These are phyloP conservation scores for Ophiosphaerella narmari DNA, from an alignment of 2,329 filamentous ascomycete species.

Conservation along the genomic window DNA sequence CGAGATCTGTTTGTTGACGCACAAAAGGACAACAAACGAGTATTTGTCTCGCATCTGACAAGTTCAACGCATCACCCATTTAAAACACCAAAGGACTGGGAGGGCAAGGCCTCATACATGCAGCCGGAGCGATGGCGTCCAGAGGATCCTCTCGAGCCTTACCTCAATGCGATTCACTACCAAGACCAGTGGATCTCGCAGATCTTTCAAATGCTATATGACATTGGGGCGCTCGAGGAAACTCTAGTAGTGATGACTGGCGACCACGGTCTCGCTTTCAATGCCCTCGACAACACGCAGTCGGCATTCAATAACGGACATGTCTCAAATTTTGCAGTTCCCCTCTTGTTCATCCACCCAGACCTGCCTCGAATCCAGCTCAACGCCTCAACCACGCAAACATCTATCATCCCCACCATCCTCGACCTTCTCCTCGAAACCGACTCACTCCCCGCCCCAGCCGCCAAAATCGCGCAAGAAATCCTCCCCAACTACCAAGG, in stretches of 20 bases:
- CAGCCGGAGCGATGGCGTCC: slow-evolving; percentile 16
- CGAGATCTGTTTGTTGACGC: slow-evolving; percentile 20
- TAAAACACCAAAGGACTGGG: slow-evolving; percentile 17
- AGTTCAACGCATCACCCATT: slow-evolving; percentile 23
- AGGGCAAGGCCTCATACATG: slow-evolving; percentile 9
- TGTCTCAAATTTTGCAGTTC: slow-evolving; percentile 20
- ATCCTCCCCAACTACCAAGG: slow-evolving; percentile 18
- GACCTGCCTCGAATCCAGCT: slow-evolving; percentile 16
- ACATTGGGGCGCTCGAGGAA: slow-evolving; percentile 16
- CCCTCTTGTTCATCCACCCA: slow-evolving; percentile 19
- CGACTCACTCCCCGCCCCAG: slow-evolving; percentile 8
- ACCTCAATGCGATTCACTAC: slow-evolving; percentile 22
- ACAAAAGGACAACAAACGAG: slow-evolving; percentile 9
- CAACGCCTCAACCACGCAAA: slow-evolving; percentile 18
- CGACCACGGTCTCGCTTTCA: slow-evolving; percentile 21
- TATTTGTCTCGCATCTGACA: slow-evolving; percentile 20
- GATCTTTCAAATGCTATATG: slow-evolving; percentile 21
- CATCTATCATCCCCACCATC: slow-evolving; percentile 19
- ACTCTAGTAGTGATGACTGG: slow-evolving; percentile 21
- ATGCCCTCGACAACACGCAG: slow-evolving; percentile 17
- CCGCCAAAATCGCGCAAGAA: slow-evolving; percentile 5
- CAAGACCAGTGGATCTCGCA: slow-evolving; percentile 22
- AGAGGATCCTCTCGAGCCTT: slow-evolving; percentile 16
- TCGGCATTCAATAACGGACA: slow-evolving; percentile 21
- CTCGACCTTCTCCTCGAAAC: slow-evolving; percentile 19